A percentile compares a stretch with the other conserved stretches of the same genome.
Evolutionary conservation across 2,329 filamentous ascomycete genomes (phyloP).

Genomic region (Trichoderma sp.): DNA sequence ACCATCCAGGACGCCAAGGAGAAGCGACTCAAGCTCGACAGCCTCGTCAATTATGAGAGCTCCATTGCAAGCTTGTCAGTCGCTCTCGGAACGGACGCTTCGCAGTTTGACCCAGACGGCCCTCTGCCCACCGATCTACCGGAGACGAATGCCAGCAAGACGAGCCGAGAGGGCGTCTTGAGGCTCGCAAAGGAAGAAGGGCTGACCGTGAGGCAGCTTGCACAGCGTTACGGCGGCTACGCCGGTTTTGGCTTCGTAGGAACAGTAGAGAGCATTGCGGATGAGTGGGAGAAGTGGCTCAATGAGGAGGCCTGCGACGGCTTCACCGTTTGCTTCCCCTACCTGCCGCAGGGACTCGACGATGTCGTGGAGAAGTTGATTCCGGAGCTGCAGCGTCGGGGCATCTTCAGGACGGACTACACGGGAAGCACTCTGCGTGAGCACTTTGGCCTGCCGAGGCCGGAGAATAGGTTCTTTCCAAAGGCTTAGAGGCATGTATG

Average conservation of each 20-base stretch:
- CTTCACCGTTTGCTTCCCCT: constrained; percentile 50
- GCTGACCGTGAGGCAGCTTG: constrained; percentile 50
- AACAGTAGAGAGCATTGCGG: constrained; percentile 45
- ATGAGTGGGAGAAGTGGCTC: constrained; percentile 49
- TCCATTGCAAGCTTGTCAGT: constrained; percentile 52
- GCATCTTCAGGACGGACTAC: constrained; percentile 51
- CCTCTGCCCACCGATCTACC: constrained; percentile 48
- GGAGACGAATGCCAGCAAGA: constrained; percentile 54
- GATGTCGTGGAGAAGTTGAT: constrained; percentile 46
- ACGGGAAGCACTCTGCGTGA: constrained; percentile 51
- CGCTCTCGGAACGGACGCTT: constrained; percentile 45
- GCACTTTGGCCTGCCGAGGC: constrained; percentile 51
- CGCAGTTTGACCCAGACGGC: constrained; percentile 46
- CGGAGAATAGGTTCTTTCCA: constrained; percentile 38
- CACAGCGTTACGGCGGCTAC: constrained; percentile 48
- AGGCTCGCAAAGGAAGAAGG: constrained; percentile 44
- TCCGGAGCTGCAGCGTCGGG: constrained; percentile 49
- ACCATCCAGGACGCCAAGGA: constrained; percentile 45
- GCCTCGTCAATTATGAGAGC: constrained; percentile 52
- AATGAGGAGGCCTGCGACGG: constrained; percentile 47
- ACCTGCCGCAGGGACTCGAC: constrained; percentile 48
- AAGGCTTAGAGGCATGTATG: not conserved
- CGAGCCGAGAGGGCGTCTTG: constrained; percentile 42
- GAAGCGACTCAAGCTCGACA: constrained; percentile 49
- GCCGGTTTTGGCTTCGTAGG: constrained; percentile 50